Percentiles rank a stretch among this genome's conserved stretches.
These are phyloP conservation scores for Westerdykella ornata DNA, from an alignment of 2,329 filamentous ascomycete genomes.

Conservation along the genomic window DNA sequence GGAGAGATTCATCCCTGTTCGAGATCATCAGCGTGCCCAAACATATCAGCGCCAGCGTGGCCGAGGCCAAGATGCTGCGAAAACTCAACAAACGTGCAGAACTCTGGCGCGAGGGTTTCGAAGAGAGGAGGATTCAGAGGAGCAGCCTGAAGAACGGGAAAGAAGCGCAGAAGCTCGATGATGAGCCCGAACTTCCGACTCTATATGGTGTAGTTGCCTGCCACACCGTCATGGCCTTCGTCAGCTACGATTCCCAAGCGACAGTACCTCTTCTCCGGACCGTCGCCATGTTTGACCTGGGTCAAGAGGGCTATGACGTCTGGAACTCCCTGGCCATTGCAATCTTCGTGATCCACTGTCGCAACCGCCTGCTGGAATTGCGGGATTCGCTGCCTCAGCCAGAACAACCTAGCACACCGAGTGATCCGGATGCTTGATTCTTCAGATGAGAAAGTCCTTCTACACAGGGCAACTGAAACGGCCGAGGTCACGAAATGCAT, in stretches of 20 bases:
- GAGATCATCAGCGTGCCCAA: constrained; percentile 39
- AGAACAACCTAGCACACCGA: constrained; percentile 4
- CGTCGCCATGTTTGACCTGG: constrained; percentile 50
- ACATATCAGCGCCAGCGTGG: constrained; percentile 33
- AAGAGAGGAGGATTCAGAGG: constrained; percentile 12
- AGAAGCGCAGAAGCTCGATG: not conserved
- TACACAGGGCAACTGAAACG: no score
- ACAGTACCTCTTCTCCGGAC: constrained; percentile 30
- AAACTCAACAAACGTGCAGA: constrained; percentile 41
- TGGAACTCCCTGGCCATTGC: constrained; percentile 55
- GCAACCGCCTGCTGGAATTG: constrained; percentile 46
- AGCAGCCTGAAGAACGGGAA: not conserved
- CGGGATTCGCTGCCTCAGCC: constrained; percentile 31
- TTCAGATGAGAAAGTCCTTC: no score
- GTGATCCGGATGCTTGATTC: constrained; percentile 21
- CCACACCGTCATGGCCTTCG: constrained; percentile 45
- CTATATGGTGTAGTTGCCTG: constrained; percentile 51
- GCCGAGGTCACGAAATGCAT: no score
- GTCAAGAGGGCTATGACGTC: constrained; percentile 49
- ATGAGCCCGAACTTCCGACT: constrained; percentile 37
- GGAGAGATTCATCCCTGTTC: constrained; percentile 41
- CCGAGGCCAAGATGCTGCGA: constrained; percentile 40
- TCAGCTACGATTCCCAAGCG: constrained; percentile 45
- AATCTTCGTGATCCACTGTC: constrained; percentile 49
- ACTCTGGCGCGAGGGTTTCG: constrained; percentile 38